Percentiles rank a stretch among this genome's conserved stretches.
Conservation (phyloP, 768 basidiomycete species). For the Dentipellis sp. region DNA sequence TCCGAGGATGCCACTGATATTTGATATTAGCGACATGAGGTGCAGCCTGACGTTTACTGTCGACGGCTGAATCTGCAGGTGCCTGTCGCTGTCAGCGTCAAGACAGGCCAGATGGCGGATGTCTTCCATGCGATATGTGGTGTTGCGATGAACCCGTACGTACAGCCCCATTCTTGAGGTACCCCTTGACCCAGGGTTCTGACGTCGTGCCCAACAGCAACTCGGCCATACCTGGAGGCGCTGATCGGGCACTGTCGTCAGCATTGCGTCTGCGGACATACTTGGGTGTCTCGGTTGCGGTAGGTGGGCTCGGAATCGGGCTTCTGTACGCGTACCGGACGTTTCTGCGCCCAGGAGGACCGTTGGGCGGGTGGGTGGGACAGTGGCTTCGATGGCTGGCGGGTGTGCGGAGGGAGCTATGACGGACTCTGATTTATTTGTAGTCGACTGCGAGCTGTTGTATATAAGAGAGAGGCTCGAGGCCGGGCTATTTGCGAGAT, state of each 20-base stretch:
- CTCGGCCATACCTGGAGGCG: constrained; percentile 72
- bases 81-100: constrained; percentile 89
- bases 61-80: constrained; percentile 82
- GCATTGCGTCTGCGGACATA: constrained; percentile 63
- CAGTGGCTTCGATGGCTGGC: constrained; percentile 63
- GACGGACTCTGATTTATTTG: constrained; percentile 9
- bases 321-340: constrained; percentile 64
- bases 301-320: constrained; percentile 70
- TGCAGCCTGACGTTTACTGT: constrained; percentile 97
- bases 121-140: constrained; percentile 81
- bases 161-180: constrained; percentile 15
- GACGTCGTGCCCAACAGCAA: constrained; percentile 14
- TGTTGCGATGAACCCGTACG: constrained; percentile 83
- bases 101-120: constrained; percentile 75
- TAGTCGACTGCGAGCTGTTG: not conserved
- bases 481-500: not conserved
- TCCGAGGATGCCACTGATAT: not conserved
- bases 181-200: constrained; percentile 3
- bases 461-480: too few relatives aligned
- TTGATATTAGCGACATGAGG: constrained; percentile 77
- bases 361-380: constrained; percentile 42
- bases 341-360: constrained; percentile 51
- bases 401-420: constrained; percentile 40
- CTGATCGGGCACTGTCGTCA: constrained; percentile 66
- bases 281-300: constrained; percentile 58